Percentiles rank a stretch among this genome's conserved stretches.
These are phyloP conservation scores for Metarhizium sp. DNA, from an alignment of 2,329 filamentous ascomycete genomes.

Conservation along the genomic window DNA sequence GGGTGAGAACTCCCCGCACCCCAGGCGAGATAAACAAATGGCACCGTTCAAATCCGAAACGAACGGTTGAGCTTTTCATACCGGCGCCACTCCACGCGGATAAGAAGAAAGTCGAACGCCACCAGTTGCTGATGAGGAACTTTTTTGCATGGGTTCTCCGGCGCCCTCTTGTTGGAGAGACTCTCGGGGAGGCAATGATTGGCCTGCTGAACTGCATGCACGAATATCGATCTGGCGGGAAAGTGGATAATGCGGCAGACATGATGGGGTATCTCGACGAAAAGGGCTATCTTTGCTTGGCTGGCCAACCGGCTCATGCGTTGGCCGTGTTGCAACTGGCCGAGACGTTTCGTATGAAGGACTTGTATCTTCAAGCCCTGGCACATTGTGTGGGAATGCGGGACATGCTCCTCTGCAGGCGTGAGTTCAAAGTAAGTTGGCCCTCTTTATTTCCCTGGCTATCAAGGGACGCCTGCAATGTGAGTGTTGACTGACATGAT, in stretches of 20 bases:
- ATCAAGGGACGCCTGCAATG: background rate
- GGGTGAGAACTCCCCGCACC: constrained; percentile 16
- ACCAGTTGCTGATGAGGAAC: constrained; percentile 63
- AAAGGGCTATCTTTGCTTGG: constrained; percentile 60
- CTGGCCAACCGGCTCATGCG: constrained; percentile 57
- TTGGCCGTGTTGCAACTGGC: constrained; percentile 59
- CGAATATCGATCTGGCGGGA: constrained; percentile 49
- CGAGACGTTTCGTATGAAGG: constrained; percentile 52
- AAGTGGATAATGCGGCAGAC: constrained; percentile 47
- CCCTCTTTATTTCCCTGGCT: background rate
- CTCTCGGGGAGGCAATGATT: constrained; percentile 55
- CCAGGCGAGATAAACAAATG: constrained; percentile 22
- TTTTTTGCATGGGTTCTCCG: constrained; percentile 63
- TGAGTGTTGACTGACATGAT: constrained; percentile 12
- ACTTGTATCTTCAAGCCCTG: constrained; percentile 66
- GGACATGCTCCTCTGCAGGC: constrained; percentile 43
- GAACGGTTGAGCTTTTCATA: constrained; percentile 55
- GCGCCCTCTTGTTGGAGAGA: constrained; percentile 56
- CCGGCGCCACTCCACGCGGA: constrained; percentile 48
- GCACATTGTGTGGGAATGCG: constrained; percentile 73
- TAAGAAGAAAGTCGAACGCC: constrained; percentile 45
- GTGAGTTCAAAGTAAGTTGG: constrained; percentile 51
- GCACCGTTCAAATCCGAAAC: constrained; percentile 19
- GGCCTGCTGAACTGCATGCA: constrained; percentile 56
- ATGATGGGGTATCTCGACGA: constrained; percentile 49